Conservation (phyloP, 176 grass and related monocot species). For the Zizania latifolia region DNA sequence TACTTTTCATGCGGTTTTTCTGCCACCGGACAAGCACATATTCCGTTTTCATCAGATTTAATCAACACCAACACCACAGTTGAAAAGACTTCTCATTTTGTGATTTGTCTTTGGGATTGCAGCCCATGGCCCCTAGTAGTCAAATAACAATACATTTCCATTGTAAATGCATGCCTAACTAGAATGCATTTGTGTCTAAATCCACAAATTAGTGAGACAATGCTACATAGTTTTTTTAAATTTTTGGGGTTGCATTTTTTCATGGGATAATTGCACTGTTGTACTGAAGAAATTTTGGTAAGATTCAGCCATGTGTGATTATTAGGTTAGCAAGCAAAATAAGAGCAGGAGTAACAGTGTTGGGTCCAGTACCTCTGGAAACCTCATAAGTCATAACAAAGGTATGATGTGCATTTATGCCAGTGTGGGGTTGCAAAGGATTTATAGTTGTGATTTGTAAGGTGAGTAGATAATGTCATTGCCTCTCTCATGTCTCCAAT, state of each 20-base stretch:
- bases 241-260: no score
- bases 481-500: not conserved
- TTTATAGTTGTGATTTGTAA: conserved; percentile 22
- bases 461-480: not conserved
- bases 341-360: not conserved
- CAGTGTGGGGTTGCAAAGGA: not conserved
- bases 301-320: not conserved
- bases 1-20: not conserved
- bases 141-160: not conserved
- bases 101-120: not conserved
- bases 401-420: conserved; percentile 13
- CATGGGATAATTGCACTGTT: not conserved
- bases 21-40: not conserved
- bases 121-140: not conserved
- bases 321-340: not conserved
- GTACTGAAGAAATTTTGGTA: not conserved
- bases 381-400: conserved; percentile 7
- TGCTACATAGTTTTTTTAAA: no score
- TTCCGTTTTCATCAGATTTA: not conserved
- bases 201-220: not conserved
- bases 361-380: not conserved
- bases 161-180: not conserved
- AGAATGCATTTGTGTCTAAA: not conserved
- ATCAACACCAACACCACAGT: not conserved
- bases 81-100: not conserved